phyloP scores from a whole-genome alignment of 139 green algal species.

The Nannochloris sp. region DNA sequence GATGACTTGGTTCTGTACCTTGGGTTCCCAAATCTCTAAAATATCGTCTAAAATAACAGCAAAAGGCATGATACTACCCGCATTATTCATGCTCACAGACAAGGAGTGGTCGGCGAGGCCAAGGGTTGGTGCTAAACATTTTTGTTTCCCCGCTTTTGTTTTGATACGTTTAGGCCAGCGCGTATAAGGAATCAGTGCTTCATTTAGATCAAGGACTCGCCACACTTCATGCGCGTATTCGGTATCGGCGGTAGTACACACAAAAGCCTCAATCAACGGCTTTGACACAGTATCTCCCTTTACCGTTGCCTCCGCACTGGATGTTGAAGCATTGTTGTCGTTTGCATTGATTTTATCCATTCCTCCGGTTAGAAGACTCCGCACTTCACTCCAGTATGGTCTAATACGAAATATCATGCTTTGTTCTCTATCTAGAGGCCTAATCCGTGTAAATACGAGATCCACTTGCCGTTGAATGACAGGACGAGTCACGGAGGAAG shows the following conservation, averaged over 20 bases:
- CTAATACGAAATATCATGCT: slow-evolving; percentile 69
- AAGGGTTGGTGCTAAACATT: no score
- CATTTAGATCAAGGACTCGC: slow-evolving; percentile 64
- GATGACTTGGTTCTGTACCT: not conserved
- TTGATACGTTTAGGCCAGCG: not conserved
- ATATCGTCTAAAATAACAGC: slow-evolving; percentile 75
- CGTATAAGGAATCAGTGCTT: slow-evolving; percentile 47
- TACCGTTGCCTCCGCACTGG: slow-evolving; percentile 38
- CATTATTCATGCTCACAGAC: not conserved
- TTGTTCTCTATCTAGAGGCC: slow-evolving; percentile 42
- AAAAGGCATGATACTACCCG: slow-evolving; percentile 50
- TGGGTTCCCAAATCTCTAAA: slow-evolving; percentile 47
- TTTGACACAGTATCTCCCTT: slow-evolving; percentile 27
- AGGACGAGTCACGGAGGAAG: no score
- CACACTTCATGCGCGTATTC: slow-evolving; percentile 80
- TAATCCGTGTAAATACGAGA: slow-evolving; percentile 65
- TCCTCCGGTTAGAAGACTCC: slow-evolving; percentile 34
- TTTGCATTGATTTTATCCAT: no score
- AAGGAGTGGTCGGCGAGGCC: not conserved
- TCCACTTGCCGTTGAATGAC: slow-evolving; percentile 47
- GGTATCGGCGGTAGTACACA: slow-evolving; percentile 73
- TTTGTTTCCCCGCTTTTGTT: not conserved
- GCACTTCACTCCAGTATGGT: slow-evolving; percentile 50
- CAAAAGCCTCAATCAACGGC: slow-evolving; percentile 62
- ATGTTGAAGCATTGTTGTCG: no score